Conservation (phyloP, 2,329 filamentous ascomycete genomes). For the Dothistroma pini region DNA sequence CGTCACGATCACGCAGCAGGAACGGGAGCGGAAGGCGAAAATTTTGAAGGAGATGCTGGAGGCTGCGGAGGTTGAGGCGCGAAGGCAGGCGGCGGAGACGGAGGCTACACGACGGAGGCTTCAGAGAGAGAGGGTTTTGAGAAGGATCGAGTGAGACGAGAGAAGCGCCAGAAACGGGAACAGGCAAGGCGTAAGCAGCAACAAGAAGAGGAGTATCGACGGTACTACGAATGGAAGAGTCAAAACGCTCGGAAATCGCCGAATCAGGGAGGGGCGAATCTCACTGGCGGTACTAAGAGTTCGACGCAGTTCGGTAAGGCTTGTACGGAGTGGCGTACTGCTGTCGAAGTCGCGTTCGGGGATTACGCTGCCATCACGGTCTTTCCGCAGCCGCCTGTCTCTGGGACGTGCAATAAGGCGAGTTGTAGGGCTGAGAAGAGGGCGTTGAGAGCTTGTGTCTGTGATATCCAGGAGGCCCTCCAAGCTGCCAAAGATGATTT, state of each 20-base stretch:
- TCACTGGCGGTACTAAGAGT: neutral
- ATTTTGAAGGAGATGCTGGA: neutral
- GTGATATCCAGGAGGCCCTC: neutral
- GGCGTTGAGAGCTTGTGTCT: neutral
- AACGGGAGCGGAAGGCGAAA: neutral
- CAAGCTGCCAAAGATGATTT: neutral
- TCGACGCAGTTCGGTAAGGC: neutral
- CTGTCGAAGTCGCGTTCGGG: neutral
- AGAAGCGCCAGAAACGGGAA: neutral
- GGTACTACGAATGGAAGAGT: neutral
- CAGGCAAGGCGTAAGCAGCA: neutral
- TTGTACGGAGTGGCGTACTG: neutral
- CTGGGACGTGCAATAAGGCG: neutral
- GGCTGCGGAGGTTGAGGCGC: neutral
- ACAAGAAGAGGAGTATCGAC: neutral
- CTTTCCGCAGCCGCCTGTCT: neutral
- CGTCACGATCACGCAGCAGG: neutral
- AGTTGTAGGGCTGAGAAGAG: slow-evolving; percentile 1
- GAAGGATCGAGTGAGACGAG: neutral
- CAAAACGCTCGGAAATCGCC: neutral
- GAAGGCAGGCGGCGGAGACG: neutral
- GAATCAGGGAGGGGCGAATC: neutral
- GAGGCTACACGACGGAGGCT: neutral
- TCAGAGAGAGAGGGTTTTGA: neutral
- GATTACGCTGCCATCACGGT: neutral